These are phyloP conservation scores for Linnemannia exigua DNA, from an alignment of 192 early-diverging fungal species.

Conservation along the genomic window DNA sequence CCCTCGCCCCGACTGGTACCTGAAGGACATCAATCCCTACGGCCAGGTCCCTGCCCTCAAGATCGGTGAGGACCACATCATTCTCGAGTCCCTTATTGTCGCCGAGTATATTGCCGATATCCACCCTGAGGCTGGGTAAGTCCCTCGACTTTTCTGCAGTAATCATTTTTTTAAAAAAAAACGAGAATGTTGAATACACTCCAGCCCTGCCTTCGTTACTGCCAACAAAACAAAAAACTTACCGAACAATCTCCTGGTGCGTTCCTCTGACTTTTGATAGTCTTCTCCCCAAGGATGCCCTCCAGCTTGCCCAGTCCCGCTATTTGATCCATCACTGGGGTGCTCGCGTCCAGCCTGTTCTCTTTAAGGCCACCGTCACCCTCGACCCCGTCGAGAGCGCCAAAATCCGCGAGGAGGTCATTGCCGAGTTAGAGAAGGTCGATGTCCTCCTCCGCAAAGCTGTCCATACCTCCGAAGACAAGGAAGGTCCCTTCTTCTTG, in stretches of 20 bases:
- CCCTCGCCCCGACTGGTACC: conserved; percentile 21
- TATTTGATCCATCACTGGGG: conserved; percentile 58
- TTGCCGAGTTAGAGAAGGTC: conserved; percentile 27
- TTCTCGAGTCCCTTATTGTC: conserved; percentile 75
- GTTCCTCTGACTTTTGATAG: conserved; percentile 1
- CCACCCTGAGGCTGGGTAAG: conserved; percentile 64
- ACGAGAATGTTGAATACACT: not conserved
- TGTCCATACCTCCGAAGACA: conserved; percentile 9
- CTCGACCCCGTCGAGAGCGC: conserved; percentile 17
- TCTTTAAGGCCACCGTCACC: conserved; percentile 29
- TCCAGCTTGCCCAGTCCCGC: conserved; percentile 50
- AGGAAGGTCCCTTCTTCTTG: conserved; percentile 61
- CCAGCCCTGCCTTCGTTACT: not conserved
- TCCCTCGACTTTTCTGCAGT: too few relatives aligned
- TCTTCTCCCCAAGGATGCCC: conserved; percentile 51
- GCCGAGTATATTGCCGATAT: conserved; percentile 74
- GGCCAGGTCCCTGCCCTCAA: conserved; percentile 73
- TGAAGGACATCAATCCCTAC: conserved; percentile 71
- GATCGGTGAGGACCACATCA: conserved; percentile 57
- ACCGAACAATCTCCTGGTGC: not conserved
- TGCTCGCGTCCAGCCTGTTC: not conserved
- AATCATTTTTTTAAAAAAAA: too few relatives aligned
- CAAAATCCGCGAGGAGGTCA: not conserved
- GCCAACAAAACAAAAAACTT: too few relatives aligned
- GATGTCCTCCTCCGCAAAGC: conserved; percentile 6